Conservation (phyloP, 169 alveolate genomes). For the Pseudocohnilembus persalinus region DNA sequence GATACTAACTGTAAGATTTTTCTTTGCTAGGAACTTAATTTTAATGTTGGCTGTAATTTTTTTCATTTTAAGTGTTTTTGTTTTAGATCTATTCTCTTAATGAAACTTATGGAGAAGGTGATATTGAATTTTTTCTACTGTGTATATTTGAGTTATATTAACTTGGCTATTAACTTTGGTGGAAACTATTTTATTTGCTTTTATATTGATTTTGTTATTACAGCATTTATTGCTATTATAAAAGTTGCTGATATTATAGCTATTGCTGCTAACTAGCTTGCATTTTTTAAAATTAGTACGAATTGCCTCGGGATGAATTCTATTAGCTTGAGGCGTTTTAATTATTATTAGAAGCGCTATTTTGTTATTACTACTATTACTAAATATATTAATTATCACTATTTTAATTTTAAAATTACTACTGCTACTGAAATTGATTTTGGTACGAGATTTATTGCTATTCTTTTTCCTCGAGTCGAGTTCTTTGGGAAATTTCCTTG, state of each 20-base stretch:
- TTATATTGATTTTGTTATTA: background rate
- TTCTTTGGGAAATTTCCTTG: constrained; percentile 10
- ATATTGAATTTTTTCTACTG: no score
- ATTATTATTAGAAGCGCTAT: background rate
- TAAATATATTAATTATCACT: background rate
- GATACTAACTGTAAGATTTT: no score
- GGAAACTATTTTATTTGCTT: background rate
- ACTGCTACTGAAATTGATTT: constrained; percentile 1
- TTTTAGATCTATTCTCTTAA: no score
- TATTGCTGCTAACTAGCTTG: background rate
- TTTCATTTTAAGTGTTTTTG: no score
- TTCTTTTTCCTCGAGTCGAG: background rate
- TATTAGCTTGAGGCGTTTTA: no score
- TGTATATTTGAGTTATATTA: no score
- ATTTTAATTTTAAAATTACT: background rate
- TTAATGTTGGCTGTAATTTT: no score
- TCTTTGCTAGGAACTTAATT: no score
- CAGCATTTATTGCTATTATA: background rate
- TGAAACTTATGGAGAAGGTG: no score
- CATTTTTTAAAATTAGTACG: background rate
- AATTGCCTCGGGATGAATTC: no score
- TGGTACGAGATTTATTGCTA: background rate
- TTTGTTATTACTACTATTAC: background rate
- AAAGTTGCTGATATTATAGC: background rate
- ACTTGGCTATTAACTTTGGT: no score